phyloP scores from a whole-genome alignment of 2,329 filamentous ascomycete species.

The Raffaelea arxii region DNA sequence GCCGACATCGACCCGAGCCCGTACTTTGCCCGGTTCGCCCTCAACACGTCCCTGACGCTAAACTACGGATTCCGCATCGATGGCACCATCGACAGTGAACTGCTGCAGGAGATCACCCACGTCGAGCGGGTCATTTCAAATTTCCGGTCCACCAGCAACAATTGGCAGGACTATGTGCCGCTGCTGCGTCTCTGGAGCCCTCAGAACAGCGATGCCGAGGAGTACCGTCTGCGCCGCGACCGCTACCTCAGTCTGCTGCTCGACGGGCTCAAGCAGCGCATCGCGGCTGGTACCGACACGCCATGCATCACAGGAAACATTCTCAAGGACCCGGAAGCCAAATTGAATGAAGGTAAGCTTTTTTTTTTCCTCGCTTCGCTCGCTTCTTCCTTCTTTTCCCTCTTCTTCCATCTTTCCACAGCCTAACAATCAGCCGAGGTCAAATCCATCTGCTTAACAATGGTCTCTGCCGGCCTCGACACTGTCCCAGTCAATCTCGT shows the following conservation, averaged over 20 bases:
- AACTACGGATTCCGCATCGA: slow-evolving; percentile 72
- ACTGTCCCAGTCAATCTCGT: slow-evolving; percentile 72
- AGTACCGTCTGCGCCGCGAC: slow-evolving; percentile 48
- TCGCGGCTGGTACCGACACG: slow-evolving; percentile 15
- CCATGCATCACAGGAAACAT: slow-evolving; percentile 18
- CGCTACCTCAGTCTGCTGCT: slow-evolving; percentile 52
- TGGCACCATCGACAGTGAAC: slow-evolving; percentile 47
- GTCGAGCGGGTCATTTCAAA: slow-evolving; percentile 69
- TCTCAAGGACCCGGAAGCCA: slow-evolving; percentile 15
- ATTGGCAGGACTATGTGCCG: slow-evolving; percentile 55
- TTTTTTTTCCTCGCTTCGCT: background rate
- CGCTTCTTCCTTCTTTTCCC: background rate
- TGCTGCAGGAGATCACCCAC: slow-evolving; percentile 63
- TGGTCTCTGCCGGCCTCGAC: slow-evolving; percentile 73
- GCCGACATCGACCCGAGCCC: slow-evolving; percentile 59
- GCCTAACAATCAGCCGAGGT: slow-evolving; percentile 33
- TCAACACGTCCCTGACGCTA: slow-evolving; percentile 67
- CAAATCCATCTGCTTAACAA: slow-evolving; percentile 64
- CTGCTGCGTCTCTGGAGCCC: slow-evolving; percentile 50
- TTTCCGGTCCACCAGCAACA: slow-evolving; percentile 66
- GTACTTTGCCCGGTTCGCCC: slow-evolving; percentile 65
- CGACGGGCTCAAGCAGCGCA: slow-evolving; percentile 30
- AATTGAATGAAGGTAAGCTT: slow-evolving; percentile 4
- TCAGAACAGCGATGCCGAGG: slow-evolving; percentile 50
- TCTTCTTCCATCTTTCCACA: too few species aligned